Evolutionary conservation across 2,329 filamentous ascomycete species (phyloP).

Genomic region (Botrytis sinoallii): DNA sequence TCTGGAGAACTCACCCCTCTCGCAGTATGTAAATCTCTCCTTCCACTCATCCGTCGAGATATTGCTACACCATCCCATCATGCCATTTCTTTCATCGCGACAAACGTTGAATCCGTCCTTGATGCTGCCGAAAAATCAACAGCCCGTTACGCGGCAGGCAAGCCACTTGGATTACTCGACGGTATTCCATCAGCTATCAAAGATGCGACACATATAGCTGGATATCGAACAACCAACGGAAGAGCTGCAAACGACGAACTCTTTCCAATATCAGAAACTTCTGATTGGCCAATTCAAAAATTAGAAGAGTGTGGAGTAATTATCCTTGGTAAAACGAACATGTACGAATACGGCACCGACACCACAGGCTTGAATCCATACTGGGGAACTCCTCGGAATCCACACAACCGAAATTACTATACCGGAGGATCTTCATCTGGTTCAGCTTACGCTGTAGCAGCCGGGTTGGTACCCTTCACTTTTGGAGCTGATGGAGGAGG

Average conservation of each 20-base stretch:
- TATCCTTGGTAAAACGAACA: constrained; percentile 55
- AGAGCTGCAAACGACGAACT: constrained; percentile 45
- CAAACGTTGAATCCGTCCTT: constrained; percentile 58
- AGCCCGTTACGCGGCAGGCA: constrained; percentile 58
- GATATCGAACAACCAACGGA: constrained; percentile 49
- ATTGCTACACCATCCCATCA: constrained; percentile 55
- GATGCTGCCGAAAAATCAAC: constrained; percentile 71
- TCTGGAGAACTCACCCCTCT: constrained; percentile 68
- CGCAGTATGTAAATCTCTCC: constrained; percentile 65
- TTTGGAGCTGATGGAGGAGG: constrained; percentile 54
- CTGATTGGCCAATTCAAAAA: constrained; percentile 46
- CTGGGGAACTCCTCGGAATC: constrained; percentile 53
- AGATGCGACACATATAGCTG: constrained; percentile 53
- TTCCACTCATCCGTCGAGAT: constrained; percentile 67
- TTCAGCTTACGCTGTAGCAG: constrained; percentile 51
- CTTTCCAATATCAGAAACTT: constrained; percentile 38
- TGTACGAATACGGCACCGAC: constrained; percentile 62
- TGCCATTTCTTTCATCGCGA: constrained; percentile 61
- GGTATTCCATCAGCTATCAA: constrained; percentile 57
- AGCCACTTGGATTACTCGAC: constrained; percentile 50
- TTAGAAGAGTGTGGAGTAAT: constrained; percentile 51
- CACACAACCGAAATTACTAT: constrained; percentile 49
- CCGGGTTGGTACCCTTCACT: constrained; percentile 51
- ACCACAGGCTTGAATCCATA: constrained; percentile 57
- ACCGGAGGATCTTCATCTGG: constrained; percentile 54